phyloP scores from a whole-genome alignment of 2,329 filamentous ascomycete genomes.

The Fusarium dlaminii region DNA sequence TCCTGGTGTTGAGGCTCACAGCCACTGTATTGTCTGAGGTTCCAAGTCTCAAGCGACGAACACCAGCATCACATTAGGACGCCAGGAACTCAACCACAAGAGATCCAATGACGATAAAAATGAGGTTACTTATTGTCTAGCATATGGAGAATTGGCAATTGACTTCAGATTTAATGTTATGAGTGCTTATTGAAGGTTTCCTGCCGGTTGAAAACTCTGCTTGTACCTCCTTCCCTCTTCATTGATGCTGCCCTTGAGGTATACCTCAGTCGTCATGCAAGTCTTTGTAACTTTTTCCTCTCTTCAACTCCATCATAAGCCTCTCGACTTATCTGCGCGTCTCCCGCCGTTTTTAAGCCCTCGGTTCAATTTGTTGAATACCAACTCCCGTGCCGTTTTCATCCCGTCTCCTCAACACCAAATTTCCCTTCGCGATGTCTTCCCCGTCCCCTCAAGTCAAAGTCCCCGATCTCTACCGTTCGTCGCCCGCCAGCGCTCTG shows the following conservation, averaged over 20 bases:
- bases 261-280: neutral
- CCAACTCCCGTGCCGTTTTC: neutral
- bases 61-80: neutral
- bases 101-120: neutral
- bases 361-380: neutral
- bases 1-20: neutral
- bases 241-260: neutral
- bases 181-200: accelerated
- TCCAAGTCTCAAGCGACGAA: neutral
- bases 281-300: neutral
- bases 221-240: neutral
- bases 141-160: accelerated
- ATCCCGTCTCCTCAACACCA: neutral
- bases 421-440: neutral
- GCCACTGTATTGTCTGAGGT: neutral
- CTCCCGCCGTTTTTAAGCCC: neutral
- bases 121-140: accelerated
- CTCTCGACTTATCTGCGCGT: neutral
- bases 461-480: neutral
- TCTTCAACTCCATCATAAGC: neutral
- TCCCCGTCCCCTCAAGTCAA: neutral
- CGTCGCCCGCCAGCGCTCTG: neutral
- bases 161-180: accelerated
- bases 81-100: neutral
- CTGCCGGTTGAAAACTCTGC: neutral